Evolutionary conservation across 371 early-diverging fungal genomes (phyloP).

Genomic region (Apophysomyces elegans): DNA sequence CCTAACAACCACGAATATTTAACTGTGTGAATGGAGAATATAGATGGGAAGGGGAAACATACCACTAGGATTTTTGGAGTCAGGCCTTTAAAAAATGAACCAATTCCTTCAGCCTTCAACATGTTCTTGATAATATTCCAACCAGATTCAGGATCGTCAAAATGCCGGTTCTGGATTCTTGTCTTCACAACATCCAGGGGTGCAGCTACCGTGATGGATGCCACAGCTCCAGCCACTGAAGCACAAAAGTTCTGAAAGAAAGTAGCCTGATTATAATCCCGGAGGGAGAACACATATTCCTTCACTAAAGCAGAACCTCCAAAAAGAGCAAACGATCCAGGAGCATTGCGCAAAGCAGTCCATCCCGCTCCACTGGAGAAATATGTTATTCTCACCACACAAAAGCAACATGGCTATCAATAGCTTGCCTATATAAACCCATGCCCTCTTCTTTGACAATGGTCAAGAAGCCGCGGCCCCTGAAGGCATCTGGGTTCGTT

Average conservation of each 20-base stretch:
- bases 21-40: conserved; percentile 16
- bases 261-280: conserved; percentile 91
- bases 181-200: conserved; percentile 98
- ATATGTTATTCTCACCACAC: neutral
- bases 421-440: conserved; percentile 83
- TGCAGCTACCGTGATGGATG: conserved; percentile 94
- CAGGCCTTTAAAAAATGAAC: conserved; percentile 97
- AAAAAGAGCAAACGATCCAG: conserved; percentile 96
- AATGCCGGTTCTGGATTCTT: conserved; percentile 92
- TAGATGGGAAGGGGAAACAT: conserved; percentile 17
- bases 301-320: conserved; percentile 96
- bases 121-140: conserved; percentile 83
- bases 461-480: conserved; percentile 83
- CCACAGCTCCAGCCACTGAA: conserved; percentile 95
- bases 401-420: too few species aligned
- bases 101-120: conserved; percentile 89
- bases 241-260: conserved; percentile 97
- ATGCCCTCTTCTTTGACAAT: conserved; percentile 90
- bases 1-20: conserved; percentile 23
- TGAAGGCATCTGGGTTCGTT: conserved; percentile 90
- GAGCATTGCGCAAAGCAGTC: conserved; percentile 98
- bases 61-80: conserved; percentile 93
- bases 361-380: conserved; percentile 86
- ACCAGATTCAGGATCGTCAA: conserved; percentile 89
- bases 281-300: conserved; percentile 86